These are phyloP conservation scores for Umbelopsis vinacea DNA, from an alignment of 192 early-diverging fungal species.

Conservation along the genomic window DNA sequence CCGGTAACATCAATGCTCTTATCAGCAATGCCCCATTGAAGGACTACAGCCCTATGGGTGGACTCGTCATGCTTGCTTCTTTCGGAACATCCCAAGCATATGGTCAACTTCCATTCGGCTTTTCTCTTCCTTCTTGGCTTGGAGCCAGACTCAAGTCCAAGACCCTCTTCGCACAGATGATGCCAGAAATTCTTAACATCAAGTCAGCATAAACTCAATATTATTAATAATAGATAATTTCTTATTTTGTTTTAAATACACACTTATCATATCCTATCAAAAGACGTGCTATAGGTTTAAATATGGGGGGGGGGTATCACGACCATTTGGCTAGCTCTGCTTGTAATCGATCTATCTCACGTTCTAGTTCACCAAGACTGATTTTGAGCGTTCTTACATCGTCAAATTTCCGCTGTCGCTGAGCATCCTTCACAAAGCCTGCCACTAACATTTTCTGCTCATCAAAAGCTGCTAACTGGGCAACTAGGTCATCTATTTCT, in stretches of 20 bases:
- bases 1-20: constrained; percentile 32
- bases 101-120: constrained; percentile 20
- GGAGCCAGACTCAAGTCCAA: not conserved
- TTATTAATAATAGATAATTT: not conserved
- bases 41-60: constrained; percentile 31
- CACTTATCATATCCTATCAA: not conserved
- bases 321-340: not conserved
- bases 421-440: constrained; percentile 69
- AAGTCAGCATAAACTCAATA: not conserved
- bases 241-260: not conserved
- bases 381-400: constrained; percentile 67
- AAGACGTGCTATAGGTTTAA: not conserved
- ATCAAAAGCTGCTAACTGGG: constrained; percentile 61
- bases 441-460: constrained; percentile 70
- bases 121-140: constrained; percentile 5
- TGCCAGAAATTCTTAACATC: not conserved
- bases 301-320: not conserved
- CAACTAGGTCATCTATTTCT: constrained; percentile 37
- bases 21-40: constrained; percentile 16
- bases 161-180: not conserved
- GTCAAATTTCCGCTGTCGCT: constrained; percentile 68
- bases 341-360: constrained; percentile 56
- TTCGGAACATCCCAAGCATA: not conserved
- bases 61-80: constrained; percentile 37
- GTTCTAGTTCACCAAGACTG: constrained; percentile 66